Evolutionary conservation across 129 eudicot species (phyloP).

Genomic region (Chrysanthemum makinoi): DNA sequence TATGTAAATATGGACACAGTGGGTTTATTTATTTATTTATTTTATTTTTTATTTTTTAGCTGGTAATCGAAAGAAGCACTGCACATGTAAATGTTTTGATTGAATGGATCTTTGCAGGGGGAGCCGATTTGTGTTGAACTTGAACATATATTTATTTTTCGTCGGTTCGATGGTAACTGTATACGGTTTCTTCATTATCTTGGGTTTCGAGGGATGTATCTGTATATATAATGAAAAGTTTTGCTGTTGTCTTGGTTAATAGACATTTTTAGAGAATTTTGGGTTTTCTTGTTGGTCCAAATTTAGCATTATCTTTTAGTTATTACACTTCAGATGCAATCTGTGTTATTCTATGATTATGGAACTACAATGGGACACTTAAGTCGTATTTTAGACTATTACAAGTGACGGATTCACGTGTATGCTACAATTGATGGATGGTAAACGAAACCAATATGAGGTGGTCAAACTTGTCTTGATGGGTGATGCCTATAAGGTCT

Average conservation of each 20-base stretch:
- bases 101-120: constrained; percentile 49
- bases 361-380: not conserved
- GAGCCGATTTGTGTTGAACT: constrained; percentile 33
- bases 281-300: not conserved
- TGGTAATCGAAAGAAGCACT: not conserved
- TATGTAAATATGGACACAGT: no score
- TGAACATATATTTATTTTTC: constrained; percentile 27
- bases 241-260: constrained; percentile 20
- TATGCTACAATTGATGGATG: no score
- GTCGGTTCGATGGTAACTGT: constrained; percentile 13
- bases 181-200: constrained; percentile 13
- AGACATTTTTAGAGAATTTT: constrained; percentile 12
- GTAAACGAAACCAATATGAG: no score
- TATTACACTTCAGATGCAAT: not conserved
- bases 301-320: not conserved
- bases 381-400: no score
- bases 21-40: no score
- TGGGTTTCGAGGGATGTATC: constrained; percentile 30
- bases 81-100: not conserved
- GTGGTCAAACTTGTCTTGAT: no score
- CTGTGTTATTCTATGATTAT: not conserved
- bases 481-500: no score
- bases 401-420: no score
- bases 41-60: not conserved
- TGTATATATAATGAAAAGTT: constrained; percentile 46